phyloP scores from a whole-genome alignment of 1,284 basidiomycete species.

The Ganoderma meredithae region DNA sequence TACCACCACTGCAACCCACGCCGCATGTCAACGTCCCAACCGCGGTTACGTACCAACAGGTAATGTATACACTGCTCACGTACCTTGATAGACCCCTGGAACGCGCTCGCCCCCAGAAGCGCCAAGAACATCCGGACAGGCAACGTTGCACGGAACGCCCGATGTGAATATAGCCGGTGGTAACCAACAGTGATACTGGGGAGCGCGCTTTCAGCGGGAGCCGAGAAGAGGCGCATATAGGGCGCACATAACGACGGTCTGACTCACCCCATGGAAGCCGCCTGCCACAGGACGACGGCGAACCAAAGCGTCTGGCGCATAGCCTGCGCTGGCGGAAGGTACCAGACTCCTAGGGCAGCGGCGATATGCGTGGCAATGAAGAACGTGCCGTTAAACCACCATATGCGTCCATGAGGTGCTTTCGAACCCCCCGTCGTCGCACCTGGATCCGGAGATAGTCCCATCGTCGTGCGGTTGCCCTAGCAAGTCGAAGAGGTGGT shows the following conservation, averaged over 20 bases:
- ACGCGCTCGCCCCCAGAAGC: conserved; percentile 73
- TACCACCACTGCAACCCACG: conserved; percentile 39
- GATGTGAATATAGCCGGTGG: conserved; percentile 80
- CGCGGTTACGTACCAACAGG: neutral
- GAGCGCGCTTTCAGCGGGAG: neutral
- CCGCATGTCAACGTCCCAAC: neutral
- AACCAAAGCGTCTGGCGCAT: conserved; percentile 57
- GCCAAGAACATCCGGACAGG: conserved; percentile 66
- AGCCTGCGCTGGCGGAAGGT: conserved; percentile 55
- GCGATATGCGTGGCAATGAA: conserved; percentile 70
- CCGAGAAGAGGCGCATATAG: conserved; percentile 13
- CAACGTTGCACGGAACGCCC: conserved; percentile 67
- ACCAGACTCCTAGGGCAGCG: conserved; percentile 61
- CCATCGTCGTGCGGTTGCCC: neutral
- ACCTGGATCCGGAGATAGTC: neutral
- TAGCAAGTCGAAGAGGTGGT: conserved; percentile 11
- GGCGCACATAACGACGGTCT: conserved; percentile 2
- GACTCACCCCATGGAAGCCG: conserved; percentile 74
- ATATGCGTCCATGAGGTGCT: conserved; percentile 45
- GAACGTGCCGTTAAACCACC: conserved; percentile 77
- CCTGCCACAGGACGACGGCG: conserved; percentile 68
- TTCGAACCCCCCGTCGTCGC: neutral
- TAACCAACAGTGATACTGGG: conserved; percentile 77
- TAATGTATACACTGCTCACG: conserved; percentile 33
- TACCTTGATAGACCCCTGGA: conserved; percentile 70